Conservation (phyloP, 352 stramenopile genomes). For the Aphanomyces cochlioides region DNA sequence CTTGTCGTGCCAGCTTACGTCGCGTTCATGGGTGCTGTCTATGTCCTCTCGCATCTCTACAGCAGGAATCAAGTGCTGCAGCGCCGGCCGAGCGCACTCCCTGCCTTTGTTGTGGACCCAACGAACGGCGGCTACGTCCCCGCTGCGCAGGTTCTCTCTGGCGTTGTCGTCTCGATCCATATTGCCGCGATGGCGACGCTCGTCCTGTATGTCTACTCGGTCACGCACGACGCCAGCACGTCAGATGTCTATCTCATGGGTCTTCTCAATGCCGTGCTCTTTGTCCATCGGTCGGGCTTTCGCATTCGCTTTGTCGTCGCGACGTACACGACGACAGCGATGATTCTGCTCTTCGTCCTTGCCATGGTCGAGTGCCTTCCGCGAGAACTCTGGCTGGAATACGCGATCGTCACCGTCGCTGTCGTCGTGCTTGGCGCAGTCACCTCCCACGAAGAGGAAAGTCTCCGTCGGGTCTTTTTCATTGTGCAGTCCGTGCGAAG, state of each 20-base stretch:
- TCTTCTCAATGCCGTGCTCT: conserved; percentile 44
- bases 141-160: conserved; percentile 36
- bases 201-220: conserved; percentile 38
- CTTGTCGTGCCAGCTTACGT: conserved; percentile 41
- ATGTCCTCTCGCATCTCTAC: conserved; percentile 33
- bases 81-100: too few species aligned
- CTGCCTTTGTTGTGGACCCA: too few species aligned
- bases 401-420: conserved; percentile 36
- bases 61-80: background rate
- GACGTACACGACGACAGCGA: conserved; percentile 32
- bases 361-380: conserved; percentile 14
- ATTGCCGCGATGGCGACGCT: conserved; percentile 40
- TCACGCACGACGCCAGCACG: conserved; percentile 30
- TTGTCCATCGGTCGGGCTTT: conserved; percentile 45
- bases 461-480: conserved; percentile 46
- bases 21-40: conserved; percentile 38
- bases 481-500: conserved; percentile 40
- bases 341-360: conserved; percentile 16
- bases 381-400: conserved; percentile 16
- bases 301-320: conserved; percentile 43
- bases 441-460: conserved; percentile 49
- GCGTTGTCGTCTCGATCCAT: conserved; percentile 38
- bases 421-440: conserved; percentile 44
- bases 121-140: conserved; percentile 36
- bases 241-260: conserved; percentile 45